Evolutionary conservation across 805 yeast species (phyloP), one percentile per base, ranked within the genome.

Genomic region (Nakazawaea peltata): DNA sequence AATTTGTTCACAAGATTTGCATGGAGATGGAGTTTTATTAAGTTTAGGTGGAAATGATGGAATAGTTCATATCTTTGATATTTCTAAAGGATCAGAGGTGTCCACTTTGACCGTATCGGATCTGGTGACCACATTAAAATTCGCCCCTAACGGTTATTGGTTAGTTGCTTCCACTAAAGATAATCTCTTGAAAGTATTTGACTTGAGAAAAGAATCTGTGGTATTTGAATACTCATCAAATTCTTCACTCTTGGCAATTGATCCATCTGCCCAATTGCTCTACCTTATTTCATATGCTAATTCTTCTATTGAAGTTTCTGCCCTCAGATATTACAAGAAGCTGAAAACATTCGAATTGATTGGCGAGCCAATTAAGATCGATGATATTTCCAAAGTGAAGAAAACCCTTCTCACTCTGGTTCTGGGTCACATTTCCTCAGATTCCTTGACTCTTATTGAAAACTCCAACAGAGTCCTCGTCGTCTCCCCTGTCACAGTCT

Each of bases 81-180:
- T 71, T 17, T 51, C 68, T 2, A 53, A 56, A 19, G 63, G 69
- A 2, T 45, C 46, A 9, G 36, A 52, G 14, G 67, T 59, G 8
- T 49, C 71, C 3, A 18, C 17, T 40, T 41, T 2, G 43, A 21
- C 11, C 10, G n/a, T n/a, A n/a, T 10, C 10, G 23, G 39, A 44
- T 1, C 25, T 35, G 1, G 56, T 70, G 8, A 42, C 51, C 5
- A 51, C 56, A n/a, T 37, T 77, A 10, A 47, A 51, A 28, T 78
- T 77, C 54, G 81, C 79, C 2, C 57, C 62, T 19, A 81, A 81
- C 48, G 90, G 90, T 1, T 77, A 74, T 50, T 76, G 80, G 70
- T 48, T 81, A 14, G 49, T 69, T 29, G 67, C 56, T 2, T 47
- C 52, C 8, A 45, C 54, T 6, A 43, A 44, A 1, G 47, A 37